phyloP scores from a whole-genome alignment of 1,139 yeast genomes.

The Hyphopichia khmerensis region DNA sequence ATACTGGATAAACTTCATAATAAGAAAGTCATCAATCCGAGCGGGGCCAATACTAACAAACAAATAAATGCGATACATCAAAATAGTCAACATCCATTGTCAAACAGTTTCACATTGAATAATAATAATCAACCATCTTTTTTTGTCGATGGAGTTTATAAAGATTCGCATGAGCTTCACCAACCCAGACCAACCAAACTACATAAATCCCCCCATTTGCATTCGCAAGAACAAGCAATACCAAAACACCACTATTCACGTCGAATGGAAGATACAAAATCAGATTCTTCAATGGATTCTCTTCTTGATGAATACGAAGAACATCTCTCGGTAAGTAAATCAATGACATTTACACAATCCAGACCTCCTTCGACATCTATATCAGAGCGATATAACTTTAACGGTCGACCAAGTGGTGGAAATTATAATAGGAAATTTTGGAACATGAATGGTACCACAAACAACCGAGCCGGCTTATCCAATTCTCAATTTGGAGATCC shows the following conservation, averaged over 20 bases:
- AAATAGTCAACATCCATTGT: conserved; percentile 1
- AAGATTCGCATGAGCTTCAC: conserved; percentile 6
- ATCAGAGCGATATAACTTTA: conserved; percentile 18
- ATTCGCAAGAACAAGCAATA: not conserved
- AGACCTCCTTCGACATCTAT: conserved; percentile 29
- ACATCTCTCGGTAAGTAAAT: conserved; percentile 30
- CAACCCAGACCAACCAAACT: conserved; percentile 21
- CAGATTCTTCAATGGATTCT: conserved; percentile 51
- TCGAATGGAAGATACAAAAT: conserved; percentile 11
- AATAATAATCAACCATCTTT: not conserved
- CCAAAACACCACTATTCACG: not conserved
- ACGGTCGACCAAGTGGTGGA: conserved; percentile 5
- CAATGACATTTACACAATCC: conserved; percentile 23
- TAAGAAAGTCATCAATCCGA: not conserved
- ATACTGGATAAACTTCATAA: conserved; percentile 2
- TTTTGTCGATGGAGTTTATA: not conserved
- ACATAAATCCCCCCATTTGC: conserved; percentile 4
- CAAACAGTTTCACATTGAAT: not conserved
- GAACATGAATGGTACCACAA: not conserved
- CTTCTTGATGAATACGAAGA: conserved; percentile 54
- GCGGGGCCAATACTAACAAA: not conserved
- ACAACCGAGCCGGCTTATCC: conserved; percentile 5
- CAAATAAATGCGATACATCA: not conserved
- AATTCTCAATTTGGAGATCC: conserved; percentile 11
- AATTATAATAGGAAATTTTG: conserved; percentile 1